These are phyloP conservation scores for Scheffersomyces lignosus DNA, from an alignment of 805 yeast species.

Conservation along the genomic window DNA sequence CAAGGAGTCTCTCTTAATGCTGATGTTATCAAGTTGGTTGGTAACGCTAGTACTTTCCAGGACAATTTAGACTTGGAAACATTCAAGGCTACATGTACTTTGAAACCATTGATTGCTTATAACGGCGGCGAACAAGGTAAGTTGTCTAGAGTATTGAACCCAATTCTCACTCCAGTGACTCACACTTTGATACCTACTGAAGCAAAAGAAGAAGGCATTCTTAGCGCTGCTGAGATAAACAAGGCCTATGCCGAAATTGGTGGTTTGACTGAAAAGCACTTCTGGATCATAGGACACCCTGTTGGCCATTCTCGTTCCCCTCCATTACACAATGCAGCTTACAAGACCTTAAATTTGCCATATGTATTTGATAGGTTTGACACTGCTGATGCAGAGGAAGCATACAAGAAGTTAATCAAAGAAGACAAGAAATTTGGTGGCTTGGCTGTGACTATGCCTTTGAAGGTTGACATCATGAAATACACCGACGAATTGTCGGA, in stretches of 20 bases:
- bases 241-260: slow-evolving; percentile 59
- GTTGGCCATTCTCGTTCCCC: slow-evolving; percentile 90
- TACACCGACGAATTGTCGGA: slow-evolving; percentile 64
- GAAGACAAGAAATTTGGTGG: slow-evolving; percentile 71
- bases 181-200: slow-evolving; percentile 63
- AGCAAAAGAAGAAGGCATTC: slow-evolving; percentile 76
- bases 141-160: slow-evolving; percentile 75
- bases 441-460: slow-evolving; percentile 92
- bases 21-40: slow-evolving; percentile 82
- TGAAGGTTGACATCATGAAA: slow-evolving; percentile 77
- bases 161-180: slow-evolving; percentile 80
- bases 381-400: slow-evolving; percentile 60
- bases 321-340: slow-evolving; percentile 77
- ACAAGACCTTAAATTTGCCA: slow-evolving; percentile 73
- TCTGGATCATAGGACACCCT: slow-evolving; percentile 80
- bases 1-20: slow-evolving; percentile 64
- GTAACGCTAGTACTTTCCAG: slow-evolving; percentile 59
- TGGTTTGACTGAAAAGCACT: slow-evolving; percentile 54
- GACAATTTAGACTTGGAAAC: slow-evolving; percentile 74
- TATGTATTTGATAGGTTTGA: slow-evolving; percentile 68
- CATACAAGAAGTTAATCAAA: slow-evolving; percentile 50
- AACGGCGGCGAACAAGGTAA: slow-evolving; percentile 80
- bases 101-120: slow-evolving; percentile 74
- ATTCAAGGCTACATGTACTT: slow-evolving; percentile 58
- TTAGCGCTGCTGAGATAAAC: slow-evolving; percentile 67